These are phyloP conservation scores for Hsuehochloa calcarea DNA, from an alignment of 176 grass and related monocot species.

Conservation along the genomic window DNA sequence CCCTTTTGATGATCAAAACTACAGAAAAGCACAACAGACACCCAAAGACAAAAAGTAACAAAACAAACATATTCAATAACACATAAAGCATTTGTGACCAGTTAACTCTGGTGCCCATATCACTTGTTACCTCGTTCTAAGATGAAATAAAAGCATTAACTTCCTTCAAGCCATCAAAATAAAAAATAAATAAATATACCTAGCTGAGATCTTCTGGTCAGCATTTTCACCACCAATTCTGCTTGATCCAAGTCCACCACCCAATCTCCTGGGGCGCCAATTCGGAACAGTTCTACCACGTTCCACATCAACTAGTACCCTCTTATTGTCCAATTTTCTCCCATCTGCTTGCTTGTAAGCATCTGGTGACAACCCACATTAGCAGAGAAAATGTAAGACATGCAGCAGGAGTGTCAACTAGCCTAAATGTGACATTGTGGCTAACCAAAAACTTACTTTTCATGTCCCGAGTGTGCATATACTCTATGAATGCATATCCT, in stretches of 20 bases:
- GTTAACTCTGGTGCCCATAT: not conserved
- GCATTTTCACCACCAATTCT: conserved; percentile 63
- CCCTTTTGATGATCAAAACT: not conserved
- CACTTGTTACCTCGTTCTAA: not conserved
- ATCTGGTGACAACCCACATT: conserved; percentile 42
- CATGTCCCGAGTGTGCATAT: conserved; percentile 86
- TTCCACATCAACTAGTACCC: conserved; percentile 91
- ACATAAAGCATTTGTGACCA: not conserved
- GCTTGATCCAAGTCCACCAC: conserved; percentile 95
- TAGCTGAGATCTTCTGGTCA: conserved; percentile 36
- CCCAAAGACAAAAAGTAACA: not conserved
- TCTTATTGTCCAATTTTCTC: conserved; percentile 67
- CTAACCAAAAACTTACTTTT: conserved; percentile 59
- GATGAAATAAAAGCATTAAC: not conserved
- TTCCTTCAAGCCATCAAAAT: conserved; percentile 12
- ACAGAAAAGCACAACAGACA: not conserved
- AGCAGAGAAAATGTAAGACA: conserved; percentile 9
- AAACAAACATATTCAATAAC: conserved; percentile 13
- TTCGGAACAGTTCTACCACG: conserved; percentile 95
- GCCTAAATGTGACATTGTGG: not conserved
- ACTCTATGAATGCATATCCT: conserved; percentile 95
- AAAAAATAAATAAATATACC: conserved; percentile 3
- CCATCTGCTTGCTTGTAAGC: conserved; percentile 95
- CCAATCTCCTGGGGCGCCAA: conserved; percentile 92
- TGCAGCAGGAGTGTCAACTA: not conserved